Evolutionary conservation across 352 stramenopile genomes (phyloP), one percentile per base, ranked within the genome.

Genomic region (Globisporangium mamillatum): DNA sequence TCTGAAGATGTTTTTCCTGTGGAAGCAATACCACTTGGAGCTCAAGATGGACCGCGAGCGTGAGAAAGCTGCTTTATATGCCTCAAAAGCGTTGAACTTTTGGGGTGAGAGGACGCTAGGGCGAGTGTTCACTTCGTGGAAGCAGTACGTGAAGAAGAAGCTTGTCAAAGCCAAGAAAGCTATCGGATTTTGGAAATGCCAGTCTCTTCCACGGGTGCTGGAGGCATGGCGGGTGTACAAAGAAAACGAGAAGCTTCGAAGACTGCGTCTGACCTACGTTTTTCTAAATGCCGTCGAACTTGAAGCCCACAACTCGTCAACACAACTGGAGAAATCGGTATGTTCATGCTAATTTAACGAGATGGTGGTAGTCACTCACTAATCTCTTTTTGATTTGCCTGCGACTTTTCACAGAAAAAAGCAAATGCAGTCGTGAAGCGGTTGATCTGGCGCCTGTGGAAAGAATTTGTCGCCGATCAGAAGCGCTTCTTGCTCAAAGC

Each of bases 401-500:
- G 8, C 48, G 9, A 36, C 18, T 12, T 53, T 25, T 32, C 12
- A 4, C 46, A 91, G 84, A 55, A 52, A 22, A 68, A 69, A 54
- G 82, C 87, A 14, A 91, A 93, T 32, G 12, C 67, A 1, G 62
- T 66, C 6, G 75, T 68, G 0, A 86, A 90, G 65, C 67, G 74
- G 0, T 61, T 91, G 16, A 66, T 91, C 9, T 79, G 84, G 63
- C 68, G 69, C 1, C 61, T 81, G 16, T 95, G 85, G 87, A 58
- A 53, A 36, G 72, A 75, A 44, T 90, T 93, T 60, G 67, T 79
- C 16, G n/a, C 63, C 0, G 64, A 82, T 3, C 83, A 94, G 48
- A 90, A 91, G 61, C 70, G 73, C 12, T 94, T 93, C 60, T 41
- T 94, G 29, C 64, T 93, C 41, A 88, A 91, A 56, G 78, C 85